Conservation (phyloP, 2,329 filamentous ascomycete genomes). For the Sclerotinia minor region DNA sequence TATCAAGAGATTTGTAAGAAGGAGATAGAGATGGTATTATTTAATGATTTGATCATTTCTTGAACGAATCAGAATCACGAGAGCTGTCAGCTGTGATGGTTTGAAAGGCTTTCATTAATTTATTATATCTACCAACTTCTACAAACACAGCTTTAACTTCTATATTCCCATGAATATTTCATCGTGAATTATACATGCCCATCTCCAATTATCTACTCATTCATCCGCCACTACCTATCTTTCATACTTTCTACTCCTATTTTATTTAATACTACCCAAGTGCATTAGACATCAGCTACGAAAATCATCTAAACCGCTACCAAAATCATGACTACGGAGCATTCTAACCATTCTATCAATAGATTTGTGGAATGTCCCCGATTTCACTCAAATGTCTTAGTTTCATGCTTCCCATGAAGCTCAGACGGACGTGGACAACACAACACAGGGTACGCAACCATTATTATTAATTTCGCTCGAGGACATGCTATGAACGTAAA, state of each 20-base stretch:
- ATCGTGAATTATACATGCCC: not conserved
- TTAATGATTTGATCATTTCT: too few relatives aligned
- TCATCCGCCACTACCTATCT: too few relatives aligned
- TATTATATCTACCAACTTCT: not conserved
- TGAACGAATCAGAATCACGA: too few relatives aligned
- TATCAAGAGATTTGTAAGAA: too few relatives aligned
- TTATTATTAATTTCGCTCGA: slow-evolving; percentile 12
- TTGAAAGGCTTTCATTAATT: too few relatives aligned
- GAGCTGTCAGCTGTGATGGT: too few relatives aligned
- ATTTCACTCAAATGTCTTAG: slow-evolving; percentile 11
- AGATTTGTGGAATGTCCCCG: slow-evolving; percentile 18
- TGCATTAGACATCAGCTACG: not conserved
- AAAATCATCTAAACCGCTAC: not conserved
- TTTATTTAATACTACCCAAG: not conserved
- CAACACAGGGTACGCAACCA: slow-evolving; percentile 1
- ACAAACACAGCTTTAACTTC: not conserved
- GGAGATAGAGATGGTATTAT: too few relatives aligned
- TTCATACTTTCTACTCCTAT: too few relatives aligned
- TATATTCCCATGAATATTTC: not conserved
- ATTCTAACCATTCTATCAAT: slow-evolving; percentile 14
- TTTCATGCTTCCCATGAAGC: not conserved
- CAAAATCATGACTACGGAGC: not conserved
- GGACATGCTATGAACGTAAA: not conserved
- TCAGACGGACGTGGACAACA: not conserved
- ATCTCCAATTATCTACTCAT: not conserved